Evolutionary conservation across 192 early-diverging fungal genomes (phyloP).

Genomic region (Coemansia sp.): DNA sequence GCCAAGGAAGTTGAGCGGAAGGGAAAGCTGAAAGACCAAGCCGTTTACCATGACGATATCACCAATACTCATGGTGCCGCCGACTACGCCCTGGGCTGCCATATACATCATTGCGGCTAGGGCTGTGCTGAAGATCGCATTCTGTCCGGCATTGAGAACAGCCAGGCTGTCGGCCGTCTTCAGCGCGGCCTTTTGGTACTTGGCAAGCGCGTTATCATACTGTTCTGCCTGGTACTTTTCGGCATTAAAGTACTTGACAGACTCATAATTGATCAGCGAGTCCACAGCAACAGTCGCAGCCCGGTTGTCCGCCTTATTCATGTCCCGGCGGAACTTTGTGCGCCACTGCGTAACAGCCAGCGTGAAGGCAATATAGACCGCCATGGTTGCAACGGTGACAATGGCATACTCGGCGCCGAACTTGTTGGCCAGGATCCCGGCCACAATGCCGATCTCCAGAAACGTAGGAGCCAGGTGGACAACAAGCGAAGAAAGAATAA

Average conservation of each 20-base stretch:
- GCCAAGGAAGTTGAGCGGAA: slow-evolving; percentile 97
- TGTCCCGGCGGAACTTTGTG: slow-evolving; percentile 81
- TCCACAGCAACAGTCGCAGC: slow-evolving; percentile 94
- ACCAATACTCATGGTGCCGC: slow-evolving; percentile 86
- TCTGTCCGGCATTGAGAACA: slow-evolving; percentile 94
- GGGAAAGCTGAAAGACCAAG: slow-evolving; percentile 94
- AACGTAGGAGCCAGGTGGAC: slow-evolving; percentile 95
- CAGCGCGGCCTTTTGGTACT: slow-evolving; percentile 95
- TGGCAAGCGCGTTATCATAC: slow-evolving; percentile 84
- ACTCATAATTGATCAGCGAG: slow-evolving; percentile 96
- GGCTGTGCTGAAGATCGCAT: slow-evolving; percentile 89
- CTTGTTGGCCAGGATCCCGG: slow-evolving; percentile 74
- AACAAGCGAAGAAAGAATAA: slow-evolving; percentile 91
- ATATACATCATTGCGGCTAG: slow-evolving; percentile 97
- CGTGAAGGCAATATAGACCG: slow-evolving; percentile 83
- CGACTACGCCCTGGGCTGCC: slow-evolving; percentile 83
- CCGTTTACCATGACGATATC: slow-evolving; percentile 99
- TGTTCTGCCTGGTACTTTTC: slow-evolving; percentile 87
- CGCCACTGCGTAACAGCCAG: slow-evolving; percentile 89
- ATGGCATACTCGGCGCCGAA: slow-evolving; percentile 66
- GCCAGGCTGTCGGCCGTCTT: slow-evolving; percentile 88
- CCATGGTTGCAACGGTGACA: slow-evolving; percentile 69
- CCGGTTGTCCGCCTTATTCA: slow-evolving; percentile 95
- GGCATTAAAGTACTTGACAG: slow-evolving; percentile 97
- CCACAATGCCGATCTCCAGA: slow-evolving; percentile 95